Conservation (phyloP, 371 early-diverging fungal genomes). For the Rhizopus microsporus region DNA sequence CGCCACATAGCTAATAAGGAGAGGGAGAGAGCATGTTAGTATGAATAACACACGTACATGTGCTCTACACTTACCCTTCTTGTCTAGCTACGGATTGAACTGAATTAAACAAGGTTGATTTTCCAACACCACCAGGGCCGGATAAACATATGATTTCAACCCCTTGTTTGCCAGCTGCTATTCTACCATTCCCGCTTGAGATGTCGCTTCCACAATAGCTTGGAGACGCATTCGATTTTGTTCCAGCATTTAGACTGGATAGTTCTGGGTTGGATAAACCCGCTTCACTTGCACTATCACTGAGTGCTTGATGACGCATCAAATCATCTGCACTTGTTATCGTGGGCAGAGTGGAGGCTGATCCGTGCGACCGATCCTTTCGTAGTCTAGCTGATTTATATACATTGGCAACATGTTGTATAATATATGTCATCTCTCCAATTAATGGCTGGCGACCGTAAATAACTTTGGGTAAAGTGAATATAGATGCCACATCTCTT, state of each 20-base stretch:
- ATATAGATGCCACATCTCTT: conserved; percentile 47
- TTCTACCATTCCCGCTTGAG: conserved; percentile 22
- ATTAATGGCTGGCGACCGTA: conserved; percentile 45
- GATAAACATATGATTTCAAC: conserved; percentile 35
- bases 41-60: not conserved
- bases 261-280: conserved; percentile 1
- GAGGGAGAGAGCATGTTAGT: not conserved
- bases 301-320: conserved; percentile 11
- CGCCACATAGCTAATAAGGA: conserved; percentile 37
- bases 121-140: conserved; percentile 50
- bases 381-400: conserved; percentile 23
- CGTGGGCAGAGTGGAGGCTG: conserved; percentile 20
- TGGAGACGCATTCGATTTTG: conserved; percentile 34
- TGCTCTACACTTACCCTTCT: conserved; percentile 29
- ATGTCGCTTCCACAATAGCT: conserved; percentile 41
- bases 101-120: conserved; percentile 42
- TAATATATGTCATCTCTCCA: conserved; percentile 38
- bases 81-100: conserved; percentile 42
- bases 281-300: conserved; percentile 23
- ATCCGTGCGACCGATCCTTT: conserved; percentile 17
- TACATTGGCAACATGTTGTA: conserved; percentile 35
- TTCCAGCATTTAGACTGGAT: conserved; percentile 2
- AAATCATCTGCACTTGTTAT: conserved; percentile 16
- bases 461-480: conserved; percentile 42
- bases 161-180: conserved; percentile 15